Evolutionary conservation across 345 rosid species (phyloP).

Genomic region (Combretum micranthum): DNA sequence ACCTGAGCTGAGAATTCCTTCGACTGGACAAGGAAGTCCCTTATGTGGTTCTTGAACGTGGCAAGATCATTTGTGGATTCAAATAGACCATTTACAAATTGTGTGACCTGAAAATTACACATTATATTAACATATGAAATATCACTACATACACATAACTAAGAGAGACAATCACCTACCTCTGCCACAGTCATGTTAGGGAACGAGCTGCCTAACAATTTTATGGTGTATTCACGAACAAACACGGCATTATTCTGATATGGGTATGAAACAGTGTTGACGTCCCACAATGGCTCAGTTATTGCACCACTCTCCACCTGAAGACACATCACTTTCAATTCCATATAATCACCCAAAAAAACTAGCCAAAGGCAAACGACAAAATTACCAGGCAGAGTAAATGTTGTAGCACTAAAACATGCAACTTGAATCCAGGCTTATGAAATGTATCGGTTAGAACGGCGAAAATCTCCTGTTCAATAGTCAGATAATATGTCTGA

Average conservation of each 20-base stretch:
- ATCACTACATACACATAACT: background rate
- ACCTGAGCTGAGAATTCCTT: constrained; percentile 88
- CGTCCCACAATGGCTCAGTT: constrained; percentile 94
- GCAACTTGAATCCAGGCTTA: constrained; percentile 99
- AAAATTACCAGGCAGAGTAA: constrained; percentile 69
- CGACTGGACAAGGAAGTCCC: constrained; percentile 92
- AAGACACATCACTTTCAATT: constrained; percentile 7
- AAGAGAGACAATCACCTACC: constrained; percentile 31
- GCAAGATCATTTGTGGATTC: constrained; percentile 81
- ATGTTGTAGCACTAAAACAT: constrained; percentile 82
- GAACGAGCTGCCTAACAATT: constrained; percentile 83
- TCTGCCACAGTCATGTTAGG: constrained; percentile 92
- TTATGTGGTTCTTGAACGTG: constrained; percentile 72
- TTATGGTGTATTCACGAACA: constrained; percentile 88
- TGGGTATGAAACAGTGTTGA: constrained; percentile 56
- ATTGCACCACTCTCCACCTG: constrained; percentile 79
- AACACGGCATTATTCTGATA: constrained; percentile 71
- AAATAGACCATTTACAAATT: constrained; percentile 75
- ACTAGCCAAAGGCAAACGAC: background rate
- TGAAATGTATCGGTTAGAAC: constrained; percentile 96
- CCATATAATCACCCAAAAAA: background rate
- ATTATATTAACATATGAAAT: background rate
- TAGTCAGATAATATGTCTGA: constrained; percentile 48
- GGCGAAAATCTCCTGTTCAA: constrained; percentile 95
- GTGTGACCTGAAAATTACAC: constrained; percentile 55